Conservation (phyloP, 345 rosid species). For the Gossypium herbaceum region DNA sequence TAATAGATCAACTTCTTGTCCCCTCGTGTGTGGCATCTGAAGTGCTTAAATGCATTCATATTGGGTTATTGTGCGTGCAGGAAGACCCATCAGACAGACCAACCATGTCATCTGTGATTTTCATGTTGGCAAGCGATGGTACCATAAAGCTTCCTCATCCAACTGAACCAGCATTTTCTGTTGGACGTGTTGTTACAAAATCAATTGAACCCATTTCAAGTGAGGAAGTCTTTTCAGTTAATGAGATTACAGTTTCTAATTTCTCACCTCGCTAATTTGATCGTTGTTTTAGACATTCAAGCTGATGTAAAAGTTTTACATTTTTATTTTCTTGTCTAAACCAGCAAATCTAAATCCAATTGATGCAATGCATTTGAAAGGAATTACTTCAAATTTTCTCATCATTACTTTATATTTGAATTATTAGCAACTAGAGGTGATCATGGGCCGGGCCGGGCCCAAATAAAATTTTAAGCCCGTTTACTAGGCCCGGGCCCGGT, state of each 20-base stretch:
- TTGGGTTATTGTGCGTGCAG: slow-evolving; percentile 22
- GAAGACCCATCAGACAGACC: slow-evolving; percentile 43
- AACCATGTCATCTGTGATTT: slow-evolving; percentile 37
- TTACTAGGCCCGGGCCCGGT: too few species aligned
- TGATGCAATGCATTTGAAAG: not conserved
- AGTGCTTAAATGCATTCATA: slow-evolving; percentile 37
- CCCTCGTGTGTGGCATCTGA: slow-evolving; percentile 33
- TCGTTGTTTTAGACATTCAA: not conserved
- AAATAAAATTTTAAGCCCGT: too few species aligned
- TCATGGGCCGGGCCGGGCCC: too few species aligned
- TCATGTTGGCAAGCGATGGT: slow-evolving; percentile 36
- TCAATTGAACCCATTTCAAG: not conserved
- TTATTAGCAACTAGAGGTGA: too few species aligned
- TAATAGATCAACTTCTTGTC: slow-evolving; percentile 40
- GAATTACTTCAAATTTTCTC: too few species aligned
- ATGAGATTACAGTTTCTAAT: slow-evolving; percentile 12
- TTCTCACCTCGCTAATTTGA: slow-evolving; percentile 5
- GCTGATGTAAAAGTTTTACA: too few species aligned
- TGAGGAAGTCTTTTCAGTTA: not conserved
- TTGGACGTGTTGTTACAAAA: slow-evolving; percentile 5
- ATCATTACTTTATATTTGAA: too few species aligned
- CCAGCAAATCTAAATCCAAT: not conserved
- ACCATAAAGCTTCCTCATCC: slow-evolving; percentile 24
- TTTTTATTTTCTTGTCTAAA: not conserved
- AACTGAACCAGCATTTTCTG: slow-evolving; percentile 25